Evolutionary conservation across 2,329 filamentous ascomycete species (phyloP).

Genomic region (Apiospora kogelbergensis): DNA sequence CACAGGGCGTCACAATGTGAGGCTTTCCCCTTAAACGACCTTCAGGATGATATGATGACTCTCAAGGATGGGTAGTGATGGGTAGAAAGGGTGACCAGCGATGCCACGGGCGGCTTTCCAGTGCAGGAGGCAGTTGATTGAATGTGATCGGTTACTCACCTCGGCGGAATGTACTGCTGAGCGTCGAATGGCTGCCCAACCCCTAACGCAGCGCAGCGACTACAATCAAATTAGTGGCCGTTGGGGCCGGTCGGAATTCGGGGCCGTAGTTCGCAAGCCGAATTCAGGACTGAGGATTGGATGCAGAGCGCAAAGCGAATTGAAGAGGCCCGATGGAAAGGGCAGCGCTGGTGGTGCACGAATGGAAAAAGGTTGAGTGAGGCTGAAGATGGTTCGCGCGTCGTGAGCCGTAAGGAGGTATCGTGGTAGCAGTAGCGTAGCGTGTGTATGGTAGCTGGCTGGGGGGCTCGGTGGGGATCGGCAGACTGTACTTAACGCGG

Average conservation of each 20-base stretch:
- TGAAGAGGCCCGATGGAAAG: constrained; percentile 10
- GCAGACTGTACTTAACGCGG: constrained; percentile 1
- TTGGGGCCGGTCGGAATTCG: constrained; percentile 18
- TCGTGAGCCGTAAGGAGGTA: constrained; percentile 13
- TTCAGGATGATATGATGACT: not conserved
- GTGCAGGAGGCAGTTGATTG: not conserved
- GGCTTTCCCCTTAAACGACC: not conserved
- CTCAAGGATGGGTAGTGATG: not conserved
- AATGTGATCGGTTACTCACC: constrained; percentile 20
- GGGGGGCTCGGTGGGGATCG: not conserved
- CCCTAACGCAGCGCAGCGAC: constrained; percentile 25
- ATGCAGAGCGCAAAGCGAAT: constrained; percentile 17
- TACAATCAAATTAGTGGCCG: constrained; percentile 21
- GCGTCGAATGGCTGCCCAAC: constrained; percentile 25
- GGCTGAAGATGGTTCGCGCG: constrained; percentile 12
- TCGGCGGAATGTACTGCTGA: constrained; percentile 20
- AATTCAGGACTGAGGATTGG: constrained; percentile 12
- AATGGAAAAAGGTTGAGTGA: constrained; percentile 8
- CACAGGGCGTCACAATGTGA: not conserved
- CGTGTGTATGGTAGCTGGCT: not conserved
- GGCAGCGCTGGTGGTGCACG: constrained; percentile 1
- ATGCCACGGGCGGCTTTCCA: not conserved
- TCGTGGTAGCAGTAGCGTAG: constrained; percentile 8
- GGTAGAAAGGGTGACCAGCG: not conserved
- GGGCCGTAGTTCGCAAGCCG: constrained; percentile 19